A percentile compares a stretch with the other conserved stretches of the same genome.
Conservation (phyloP, 768 basidiomycete genomes). For the Trametes punicea region DNA sequence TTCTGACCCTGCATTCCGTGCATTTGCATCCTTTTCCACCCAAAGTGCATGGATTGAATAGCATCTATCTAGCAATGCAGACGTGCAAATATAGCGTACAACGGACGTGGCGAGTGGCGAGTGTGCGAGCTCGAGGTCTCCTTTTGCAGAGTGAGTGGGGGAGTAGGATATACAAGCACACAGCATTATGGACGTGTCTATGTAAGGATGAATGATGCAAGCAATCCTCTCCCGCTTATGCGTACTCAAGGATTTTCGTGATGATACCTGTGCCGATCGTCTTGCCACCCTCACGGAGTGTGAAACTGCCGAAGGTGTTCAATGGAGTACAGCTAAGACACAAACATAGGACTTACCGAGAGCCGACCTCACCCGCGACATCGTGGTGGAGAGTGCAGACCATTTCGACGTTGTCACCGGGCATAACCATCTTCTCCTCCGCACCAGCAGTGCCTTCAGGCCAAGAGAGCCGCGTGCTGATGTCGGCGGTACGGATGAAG, state of each 20-base stretch:
- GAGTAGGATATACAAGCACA: conserved; percentile 22
- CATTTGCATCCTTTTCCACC: not conserved
- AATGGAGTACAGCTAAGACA: too few relatives aligned
- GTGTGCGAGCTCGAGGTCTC: conserved; percentile 22
- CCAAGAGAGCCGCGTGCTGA: conserved; percentile 82
- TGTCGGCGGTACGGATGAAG: conserved; percentile 93
- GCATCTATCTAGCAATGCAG: conserved; percentile 14
- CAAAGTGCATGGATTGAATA: conserved; percentile 14
- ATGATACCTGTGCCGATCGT: conserved; percentile 95
- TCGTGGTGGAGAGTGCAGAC: conserved; percentile 79
- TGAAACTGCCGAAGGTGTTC: conserved; percentile 50
- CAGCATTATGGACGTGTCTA: conserved; percentile 17
- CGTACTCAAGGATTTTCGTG: conserved; percentile 69
- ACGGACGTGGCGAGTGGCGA: conserved; percentile 11
- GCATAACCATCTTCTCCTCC: conserved; percentile 95
- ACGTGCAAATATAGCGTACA: conserved; percentile 17
- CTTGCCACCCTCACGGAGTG: conserved; percentile 91
- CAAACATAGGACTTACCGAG: conserved; percentile 63
- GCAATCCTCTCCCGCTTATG: conserved; percentile 20
- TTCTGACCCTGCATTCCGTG: not conserved
- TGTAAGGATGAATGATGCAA: conserved; percentile 11
- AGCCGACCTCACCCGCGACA: conserved; percentile 85
- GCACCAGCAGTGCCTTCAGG: conserved; percentile 80
- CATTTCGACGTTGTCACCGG: conserved; percentile 96
- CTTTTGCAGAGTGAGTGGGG: conserved; percentile 24